Conservation (phyloP, 2,329 filamentous ascomycete species). For the Ophiostoma montium region DNA sequence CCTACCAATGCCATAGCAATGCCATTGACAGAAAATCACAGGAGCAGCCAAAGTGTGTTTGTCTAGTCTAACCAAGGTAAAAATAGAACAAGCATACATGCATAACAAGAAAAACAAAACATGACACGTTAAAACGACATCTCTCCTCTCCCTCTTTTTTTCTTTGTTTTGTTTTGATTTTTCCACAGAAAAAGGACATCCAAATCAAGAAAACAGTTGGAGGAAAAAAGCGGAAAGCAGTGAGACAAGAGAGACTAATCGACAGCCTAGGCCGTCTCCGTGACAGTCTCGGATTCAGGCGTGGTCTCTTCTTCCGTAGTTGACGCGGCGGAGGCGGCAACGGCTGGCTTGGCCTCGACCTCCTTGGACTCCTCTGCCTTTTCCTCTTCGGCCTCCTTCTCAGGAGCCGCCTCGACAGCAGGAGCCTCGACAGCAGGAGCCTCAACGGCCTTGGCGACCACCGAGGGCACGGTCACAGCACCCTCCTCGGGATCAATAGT, state of each 20-base stretch:
- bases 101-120: not conserved
- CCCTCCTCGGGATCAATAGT: conserved; percentile 38
- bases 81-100: not conserved
- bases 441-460: not conserved
- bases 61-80: not conserved
- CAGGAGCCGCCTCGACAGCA: not conserved
- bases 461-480: conserved; percentile 22
- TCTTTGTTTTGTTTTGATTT: too few relatives aligned
- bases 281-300: not conserved
- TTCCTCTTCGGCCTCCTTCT: not conserved
- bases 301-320: not conserved
- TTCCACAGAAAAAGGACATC: not conserved
- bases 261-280: not conserved
- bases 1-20: not conserved
- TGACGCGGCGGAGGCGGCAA: not conserved
- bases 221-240: not conserved
- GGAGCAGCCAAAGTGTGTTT: not conserved
- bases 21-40: not conserved
- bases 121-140: not conserved
- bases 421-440: not conserved
- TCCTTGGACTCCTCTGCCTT: not conserved
- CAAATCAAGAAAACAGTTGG: not conserved
- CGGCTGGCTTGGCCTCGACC: not conserved
- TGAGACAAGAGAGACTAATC: not conserved
- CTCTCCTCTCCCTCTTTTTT: too few relatives aligned